phyloP scores from a whole-genome alignment of 164 flowering plant species.

The Protea cynaroides region DNA sequence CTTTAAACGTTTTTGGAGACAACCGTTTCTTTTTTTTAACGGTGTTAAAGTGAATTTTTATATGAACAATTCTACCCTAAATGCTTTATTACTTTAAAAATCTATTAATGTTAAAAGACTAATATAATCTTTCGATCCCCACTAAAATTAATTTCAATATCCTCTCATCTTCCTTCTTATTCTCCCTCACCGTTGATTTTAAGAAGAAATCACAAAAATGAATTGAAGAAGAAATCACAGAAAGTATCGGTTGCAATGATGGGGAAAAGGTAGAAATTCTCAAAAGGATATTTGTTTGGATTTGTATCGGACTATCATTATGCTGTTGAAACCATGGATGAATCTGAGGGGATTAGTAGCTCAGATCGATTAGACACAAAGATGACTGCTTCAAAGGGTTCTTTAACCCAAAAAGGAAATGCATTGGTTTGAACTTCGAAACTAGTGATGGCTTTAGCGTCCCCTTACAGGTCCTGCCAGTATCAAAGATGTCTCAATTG shows the following conservation, averaged over 20 bases:
- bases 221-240: slow-evolving; percentile 25
- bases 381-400: slow-evolving; percentile 54
- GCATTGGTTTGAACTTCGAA: slow-evolving; percentile 46
- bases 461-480: slow-evolving; percentile 47
- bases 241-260: slow-evolving; percentile 26
- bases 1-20: too few species aligned
- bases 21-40: too few species aligned
- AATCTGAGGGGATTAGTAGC: slow-evolving; percentile 76
- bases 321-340: slow-evolving; percentile 64
- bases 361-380: slow-evolving; percentile 52
- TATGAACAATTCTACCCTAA: too few species aligned
- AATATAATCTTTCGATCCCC: too few species aligned
- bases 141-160: too few species aligned
- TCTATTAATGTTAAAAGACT: too few species aligned
- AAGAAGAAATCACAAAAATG: too few species aligned
- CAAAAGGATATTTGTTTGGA: slow-evolving; percentile 50
- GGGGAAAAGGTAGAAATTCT: slow-evolving; percentile 56
- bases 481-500: slow-evolving; percentile 50
- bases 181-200: too few species aligned
- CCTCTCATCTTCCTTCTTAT: too few species aligned
- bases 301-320: slow-evolving; percentile 60
- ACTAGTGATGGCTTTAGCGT: slow-evolving; percentile 44
- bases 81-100: too few species aligned
- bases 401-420: slow-evolving; percentile 59
- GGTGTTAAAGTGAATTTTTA: too few species aligned